Base-by-base conservation (phyloP, 768 basidiomycete species). In the Calocera viscosa region DNA sequence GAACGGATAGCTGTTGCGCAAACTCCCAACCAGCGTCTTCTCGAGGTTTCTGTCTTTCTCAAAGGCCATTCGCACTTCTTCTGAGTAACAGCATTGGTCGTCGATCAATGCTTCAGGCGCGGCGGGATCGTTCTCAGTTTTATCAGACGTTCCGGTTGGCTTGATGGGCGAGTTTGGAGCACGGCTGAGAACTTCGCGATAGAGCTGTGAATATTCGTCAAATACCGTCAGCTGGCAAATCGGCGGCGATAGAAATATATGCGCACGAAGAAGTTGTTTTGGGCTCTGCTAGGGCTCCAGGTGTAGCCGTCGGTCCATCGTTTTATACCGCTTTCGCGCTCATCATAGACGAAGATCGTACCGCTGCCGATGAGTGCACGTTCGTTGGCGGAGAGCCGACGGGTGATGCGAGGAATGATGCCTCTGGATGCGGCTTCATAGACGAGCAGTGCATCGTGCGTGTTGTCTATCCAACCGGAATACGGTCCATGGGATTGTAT, bases 221-320 rank as follows among this genome's bases (percentile, higher is more conserved):
- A 24, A 14, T 38, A 34, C 17, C 40, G 66, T 63, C 39, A 49
- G 22, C 32, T 24, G 40, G n/a, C 24, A 64, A 16, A 63, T 64
- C 33, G 35, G 63, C 26, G 24, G 34, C 22, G n/a, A 32, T 3
- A 12, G 11, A 26, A 7, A 30, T 47, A n/a, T 16, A 60, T 53
- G 2, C 78, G 67, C 66, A 81, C 77, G 49, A 98, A 80, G 74
- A 96, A 98, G 76, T 97, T 97, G 72, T 91, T 91, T 67, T 96
- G 79, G 34, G 96, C 96, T 67, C 94, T 82, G 70, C 87, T 89
- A 0, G 94, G 94, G 71, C 88, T 90, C 94, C 94, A 96, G 74
- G 89, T 89, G 74, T 90, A 87, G n/a, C 94, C 93, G 77, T 98
- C 94, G 1, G 94, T 98, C 91, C 94, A 96, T 49, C 94, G 83